Evolutionary conservation across 805 yeast genomes (phyloP).

Genomic region (Monosporozyma unispora): DNA sequence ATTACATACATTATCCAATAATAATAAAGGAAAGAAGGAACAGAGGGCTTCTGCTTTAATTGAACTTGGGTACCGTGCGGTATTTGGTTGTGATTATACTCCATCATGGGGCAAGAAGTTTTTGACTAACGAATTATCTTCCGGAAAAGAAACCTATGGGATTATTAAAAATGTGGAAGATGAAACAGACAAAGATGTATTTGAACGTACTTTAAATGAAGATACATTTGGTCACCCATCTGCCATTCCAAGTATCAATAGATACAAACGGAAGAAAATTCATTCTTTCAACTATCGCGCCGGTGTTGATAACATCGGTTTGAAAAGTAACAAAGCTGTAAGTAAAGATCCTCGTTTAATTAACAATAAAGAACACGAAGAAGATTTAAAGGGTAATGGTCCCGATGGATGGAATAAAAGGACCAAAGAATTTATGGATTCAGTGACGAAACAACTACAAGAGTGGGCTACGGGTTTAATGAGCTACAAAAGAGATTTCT

Average conservation of each 20-base stretch:
- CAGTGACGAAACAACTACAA: conserved; percentile 46
- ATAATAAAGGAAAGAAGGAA: conserved; percentile 4
- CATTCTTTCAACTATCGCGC: conserved; percentile 81
- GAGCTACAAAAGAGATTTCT: conserved; percentile 26
- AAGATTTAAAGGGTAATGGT: conserved; percentile 74
- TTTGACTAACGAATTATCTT: conserved; percentile 27
- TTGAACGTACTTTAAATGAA: not conserved
- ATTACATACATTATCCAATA: conserved; percentile 12
- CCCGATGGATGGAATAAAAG: conserved; percentile 47
- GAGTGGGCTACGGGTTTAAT: conserved; percentile 45
- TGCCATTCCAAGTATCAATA: conserved; percentile 4
- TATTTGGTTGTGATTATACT: conserved; percentile 36
- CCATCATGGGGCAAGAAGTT: conserved; percentile 40
- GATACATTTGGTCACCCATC: not conserved
- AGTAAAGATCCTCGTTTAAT: conserved; percentile 78
- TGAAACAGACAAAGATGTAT: not conserved
- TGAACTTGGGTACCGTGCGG: conserved; percentile 64
- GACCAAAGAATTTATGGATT: conserved; percentile 43
- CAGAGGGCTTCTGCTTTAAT: conserved; percentile 54
- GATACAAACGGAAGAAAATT: conserved; percentile 3
- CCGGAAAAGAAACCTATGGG: conserved; percentile 12
- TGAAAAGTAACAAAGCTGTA: conserved; percentile 65
- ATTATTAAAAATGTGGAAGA: not conserved
- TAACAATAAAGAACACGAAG: conserved; percentile 51
- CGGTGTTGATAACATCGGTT: conserved; percentile 78